A percentile compares a stretch with the other conserved stretches of the same genome.
Evolutionary conservation across 495 filamentous ascomycete species (phyloP).

Genomic region (Cenococcum geophilum): DNA sequence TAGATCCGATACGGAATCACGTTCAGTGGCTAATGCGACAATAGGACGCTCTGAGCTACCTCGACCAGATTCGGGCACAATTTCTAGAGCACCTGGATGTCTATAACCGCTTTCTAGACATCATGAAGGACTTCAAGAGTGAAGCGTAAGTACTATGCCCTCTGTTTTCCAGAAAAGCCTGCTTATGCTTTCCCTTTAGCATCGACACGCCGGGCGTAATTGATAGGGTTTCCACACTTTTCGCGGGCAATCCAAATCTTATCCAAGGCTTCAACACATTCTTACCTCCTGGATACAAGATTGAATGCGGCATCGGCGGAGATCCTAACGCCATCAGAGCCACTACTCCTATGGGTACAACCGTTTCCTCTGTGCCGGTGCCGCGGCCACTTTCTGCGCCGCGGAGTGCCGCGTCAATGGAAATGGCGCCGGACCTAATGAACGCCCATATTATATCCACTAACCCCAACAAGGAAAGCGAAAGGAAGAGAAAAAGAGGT

Average conservation of each 20-base stretch:
- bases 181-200: slow-evolving; percentile 41
- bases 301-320: slow-evolving; percentile 87
- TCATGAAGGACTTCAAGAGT: slow-evolving; percentile 99
- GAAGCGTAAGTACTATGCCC: slow-evolving; percentile 63
- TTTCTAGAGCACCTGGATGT: slow-evolving; percentile 96
- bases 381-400: slow-evolving; percentile 47
- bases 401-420: slow-evolving; percentile 33
- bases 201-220: slow-evolving; percentile 99
- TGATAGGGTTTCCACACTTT: slow-evolving; percentile 91
- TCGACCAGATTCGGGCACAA: slow-evolving; percentile 97
- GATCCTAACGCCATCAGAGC: slow-evolving; percentile 94
- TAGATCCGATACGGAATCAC: neutral
- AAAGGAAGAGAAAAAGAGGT: too few relatives aligned
- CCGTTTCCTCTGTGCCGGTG: slow-evolving; percentile 51
- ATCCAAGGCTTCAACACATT: slow-evolving; percentile 99
- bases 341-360: slow-evolving; percentile 88
- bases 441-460: slow-evolving; percentile 27
- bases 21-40: slow-evolving; percentile 27
- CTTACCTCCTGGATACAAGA: slow-evolving; percentile 91
- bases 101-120: slow-evolving; percentile 95
- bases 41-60: slow-evolving; percentile 91
- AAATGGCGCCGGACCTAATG: slow-evolving; percentile 18
- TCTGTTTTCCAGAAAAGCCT: slow-evolving; percentile 16
- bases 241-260: slow-evolving; percentile 90
- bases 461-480: too few relatives aligned